A percentile compares a stretch with the other conserved stretches of the same genome.
Evolutionary conservation across 2,329 filamentous ascomycete genomes (phyloP).

Genomic region (Metarhizium humberi): DNA sequence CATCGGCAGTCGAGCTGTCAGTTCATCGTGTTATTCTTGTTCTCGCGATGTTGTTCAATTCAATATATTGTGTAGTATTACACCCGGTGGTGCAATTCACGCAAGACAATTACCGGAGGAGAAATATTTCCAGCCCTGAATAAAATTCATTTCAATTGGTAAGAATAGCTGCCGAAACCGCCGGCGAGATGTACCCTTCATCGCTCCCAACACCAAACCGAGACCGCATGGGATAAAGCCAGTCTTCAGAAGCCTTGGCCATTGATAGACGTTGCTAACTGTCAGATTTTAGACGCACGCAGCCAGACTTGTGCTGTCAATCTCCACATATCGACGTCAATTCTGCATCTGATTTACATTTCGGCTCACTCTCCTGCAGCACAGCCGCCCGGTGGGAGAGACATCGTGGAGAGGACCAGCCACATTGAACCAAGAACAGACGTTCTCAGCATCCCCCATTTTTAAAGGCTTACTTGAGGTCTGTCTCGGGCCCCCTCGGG

Average conservation of each 20-base stretch:
- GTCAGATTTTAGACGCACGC: background rate
- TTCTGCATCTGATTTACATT: background rate
- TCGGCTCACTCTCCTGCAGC: background rate
- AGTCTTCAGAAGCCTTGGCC: background rate
- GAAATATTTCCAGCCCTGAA: background rate
- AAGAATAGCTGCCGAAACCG: background rate
- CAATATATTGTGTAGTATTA: background rate
- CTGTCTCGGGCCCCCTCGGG: background rate
- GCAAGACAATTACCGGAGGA: background rate
- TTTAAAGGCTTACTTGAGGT: background rate
- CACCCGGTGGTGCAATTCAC: background rate
- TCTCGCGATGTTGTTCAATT: background rate
- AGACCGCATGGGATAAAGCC: background rate
- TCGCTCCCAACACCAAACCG: background rate
- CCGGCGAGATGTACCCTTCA: too few species aligned
- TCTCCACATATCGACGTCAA: background rate
- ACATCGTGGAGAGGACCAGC: background rate
- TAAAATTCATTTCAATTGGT: background rate
- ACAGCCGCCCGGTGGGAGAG: background rate
- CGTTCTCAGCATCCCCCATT: background rate
- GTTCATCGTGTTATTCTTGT: background rate
- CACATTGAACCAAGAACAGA: background rate
- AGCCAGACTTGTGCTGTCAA: background rate
- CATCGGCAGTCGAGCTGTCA: background rate
- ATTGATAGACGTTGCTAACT: background rate